Percentiles rank a stretch among this genome's conserved stretches.
Evolutionary conservation across 2,329 filamentous ascomycete genomes (phyloP).

Genomic region (Trichoderma lentiforme): DNA sequence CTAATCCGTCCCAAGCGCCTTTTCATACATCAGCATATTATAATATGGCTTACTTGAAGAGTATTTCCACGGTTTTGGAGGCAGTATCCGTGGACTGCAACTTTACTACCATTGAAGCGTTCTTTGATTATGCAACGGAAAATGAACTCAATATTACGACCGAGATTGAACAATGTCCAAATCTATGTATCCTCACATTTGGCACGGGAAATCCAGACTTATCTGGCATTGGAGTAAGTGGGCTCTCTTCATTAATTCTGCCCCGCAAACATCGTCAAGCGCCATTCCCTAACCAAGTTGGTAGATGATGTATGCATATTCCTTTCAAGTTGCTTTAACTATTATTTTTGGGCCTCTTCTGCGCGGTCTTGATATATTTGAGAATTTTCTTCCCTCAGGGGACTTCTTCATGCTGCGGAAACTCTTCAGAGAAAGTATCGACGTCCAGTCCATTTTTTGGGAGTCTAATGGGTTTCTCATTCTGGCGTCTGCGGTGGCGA

Average conservation of each 20-base stretch:
- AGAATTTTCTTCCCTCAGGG: background rate
- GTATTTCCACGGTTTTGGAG: background rate
- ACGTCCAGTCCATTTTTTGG: constrained; percentile 8
- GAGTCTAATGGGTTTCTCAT: background rate
- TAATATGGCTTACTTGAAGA: background rate
- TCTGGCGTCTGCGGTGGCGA: background rate
- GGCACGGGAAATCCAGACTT: background rate
- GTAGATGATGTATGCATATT: background rate
- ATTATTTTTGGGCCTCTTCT: background rate
- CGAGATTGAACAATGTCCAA: background rate
- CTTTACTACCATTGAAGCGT: background rate
- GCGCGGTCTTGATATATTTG: background rate
- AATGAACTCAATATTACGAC: background rate
- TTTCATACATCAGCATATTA: background rate
- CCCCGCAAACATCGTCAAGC: background rate
- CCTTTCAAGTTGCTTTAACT: background rate
- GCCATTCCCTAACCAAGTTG: background rate
- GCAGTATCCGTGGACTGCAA: background rate
- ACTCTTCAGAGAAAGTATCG: background rate
- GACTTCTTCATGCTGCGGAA: background rate
- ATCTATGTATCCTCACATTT: background rate
- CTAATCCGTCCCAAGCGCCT: background rate
- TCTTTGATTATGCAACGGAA: background rate
- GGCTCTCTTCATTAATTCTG: background rate
- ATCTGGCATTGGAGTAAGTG: background rate